Percentiles rank a stretch among this genome's conserved stretches.
Evolutionary conservation across 1,284 basidiomycete species (phyloP).

Genomic region (Pseudozyma thailandica): DNA sequence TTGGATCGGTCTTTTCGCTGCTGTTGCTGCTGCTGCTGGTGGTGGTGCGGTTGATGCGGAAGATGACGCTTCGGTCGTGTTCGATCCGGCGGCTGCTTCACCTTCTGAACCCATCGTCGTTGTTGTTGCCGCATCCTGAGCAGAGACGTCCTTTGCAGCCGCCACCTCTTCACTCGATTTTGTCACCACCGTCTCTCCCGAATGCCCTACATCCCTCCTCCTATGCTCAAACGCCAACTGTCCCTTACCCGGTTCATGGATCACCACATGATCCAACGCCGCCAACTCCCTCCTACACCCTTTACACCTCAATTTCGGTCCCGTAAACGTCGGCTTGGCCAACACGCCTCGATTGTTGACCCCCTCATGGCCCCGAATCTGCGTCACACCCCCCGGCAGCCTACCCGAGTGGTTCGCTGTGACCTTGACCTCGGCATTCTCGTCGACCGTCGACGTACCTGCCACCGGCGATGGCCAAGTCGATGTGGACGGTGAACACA

Average conservation of each 20-base stretch:
- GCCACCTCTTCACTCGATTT: neutral
- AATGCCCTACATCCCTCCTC: constrained; percentile 35
- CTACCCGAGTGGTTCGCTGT: constrained; percentile 47
- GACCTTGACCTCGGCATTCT: constrained; percentile 28
- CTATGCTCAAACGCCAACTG: constrained; percentile 63
- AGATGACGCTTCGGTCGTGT: neutral
- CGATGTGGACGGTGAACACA: constrained; percentile 5
- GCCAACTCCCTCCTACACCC: constrained; percentile 63
- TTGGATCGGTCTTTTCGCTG: constrained; percentile 28
- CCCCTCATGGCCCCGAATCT: constrained; percentile 48
- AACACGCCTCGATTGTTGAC: constrained; percentile 29
- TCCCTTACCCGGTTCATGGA: constrained; percentile 62
- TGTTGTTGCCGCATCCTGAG: neutral
- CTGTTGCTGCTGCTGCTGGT: constrained; percentile 1
- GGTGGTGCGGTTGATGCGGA: constrained; percentile 2
- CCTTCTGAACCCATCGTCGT: neutral
- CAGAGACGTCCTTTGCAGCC: neutral
- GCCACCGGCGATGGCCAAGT: neutral
- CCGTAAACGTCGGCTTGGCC: constrained; percentile 32
- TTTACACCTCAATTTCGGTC: constrained; percentile 57
- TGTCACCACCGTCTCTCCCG: neutral
- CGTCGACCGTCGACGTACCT: neutral
- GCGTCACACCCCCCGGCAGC: constrained; percentile 45
- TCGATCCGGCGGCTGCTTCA: neutral
- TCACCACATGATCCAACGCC: constrained; percentile 58